Evolutionary conservation across 2,329 filamentous ascomycete species (phyloP).

Genomic region (Aspergillus sp.): DNA sequence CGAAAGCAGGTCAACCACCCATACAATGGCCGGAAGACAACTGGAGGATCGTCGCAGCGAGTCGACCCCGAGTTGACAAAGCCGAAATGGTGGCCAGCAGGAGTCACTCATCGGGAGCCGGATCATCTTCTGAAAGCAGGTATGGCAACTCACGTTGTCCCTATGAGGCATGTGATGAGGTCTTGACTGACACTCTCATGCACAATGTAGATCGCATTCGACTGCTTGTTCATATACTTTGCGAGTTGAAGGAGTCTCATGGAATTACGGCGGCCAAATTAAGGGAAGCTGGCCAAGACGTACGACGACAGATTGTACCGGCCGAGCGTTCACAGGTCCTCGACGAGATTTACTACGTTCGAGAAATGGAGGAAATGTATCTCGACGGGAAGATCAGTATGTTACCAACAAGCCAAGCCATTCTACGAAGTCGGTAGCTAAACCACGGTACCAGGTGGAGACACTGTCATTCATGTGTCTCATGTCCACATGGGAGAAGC

Average conservation of each 20-base stretch:
- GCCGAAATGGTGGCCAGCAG: constrained; percentile 38
- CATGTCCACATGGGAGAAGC: constrained; percentile 25
- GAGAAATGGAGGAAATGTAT: constrained; percentile 38
- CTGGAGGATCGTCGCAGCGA: constrained; percentile 19
- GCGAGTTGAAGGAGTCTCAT: constrained; percentile 33
- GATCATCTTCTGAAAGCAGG: constrained; percentile 44
- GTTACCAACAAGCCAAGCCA: background rate
- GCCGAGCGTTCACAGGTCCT: constrained; percentile 34
- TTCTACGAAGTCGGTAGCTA: background rate
- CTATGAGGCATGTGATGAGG: background rate
- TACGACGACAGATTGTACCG: constrained; percentile 36
- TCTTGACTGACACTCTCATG: background rate
- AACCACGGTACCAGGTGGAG: constrained; percentile 16
- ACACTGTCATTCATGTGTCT: constrained; percentile 28
- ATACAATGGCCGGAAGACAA: constrained; percentile 40
- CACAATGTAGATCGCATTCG: constrained; percentile 33
- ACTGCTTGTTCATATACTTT: constrained; percentile 40
- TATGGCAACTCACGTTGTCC: constrained; percentile 20
- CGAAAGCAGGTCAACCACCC: constrained; percentile 45
- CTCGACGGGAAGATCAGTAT: constrained; percentile 37
- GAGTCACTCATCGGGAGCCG: constrained; percentile 43
- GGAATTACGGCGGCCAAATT: constrained; percentile 38
- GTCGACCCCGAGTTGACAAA: constrained; percentile 40
- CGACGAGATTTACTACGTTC: constrained; percentile 41
- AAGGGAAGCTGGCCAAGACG: constrained; percentile 39